Evolutionary conservation across 116 monocot species (phyloP).

Genomic region (Dioscorea cayenensis): DNA sequence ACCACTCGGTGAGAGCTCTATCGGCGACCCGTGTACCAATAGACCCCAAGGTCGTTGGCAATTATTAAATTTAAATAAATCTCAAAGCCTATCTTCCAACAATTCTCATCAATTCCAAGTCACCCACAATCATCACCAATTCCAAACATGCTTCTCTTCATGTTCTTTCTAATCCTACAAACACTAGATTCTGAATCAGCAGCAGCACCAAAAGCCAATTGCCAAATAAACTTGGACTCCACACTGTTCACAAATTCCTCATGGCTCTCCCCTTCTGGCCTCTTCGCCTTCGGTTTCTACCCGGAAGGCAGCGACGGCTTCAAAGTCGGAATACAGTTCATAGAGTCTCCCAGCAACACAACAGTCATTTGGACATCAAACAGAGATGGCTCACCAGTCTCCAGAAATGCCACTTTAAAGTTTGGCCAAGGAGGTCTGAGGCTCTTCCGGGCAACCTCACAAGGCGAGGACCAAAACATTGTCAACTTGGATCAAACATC

Average conservation of each 20-base stretch:
- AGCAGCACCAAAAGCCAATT: not conserved
- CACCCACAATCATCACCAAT: too few species aligned
- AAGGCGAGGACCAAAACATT: conserved; percentile 5
- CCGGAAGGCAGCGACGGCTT: not conserved
- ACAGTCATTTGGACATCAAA: conserved; percentile 29
- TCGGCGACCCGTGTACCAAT: too few species aligned
- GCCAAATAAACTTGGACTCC: conserved; percentile 8
- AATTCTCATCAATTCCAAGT: too few species aligned
- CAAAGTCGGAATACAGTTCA: conserved; percentile 23
- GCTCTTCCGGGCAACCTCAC: conserved; percentile 6
- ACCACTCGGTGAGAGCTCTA: too few species aligned
- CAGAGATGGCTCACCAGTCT: conserved; percentile 6
- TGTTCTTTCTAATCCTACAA: too few species aligned
- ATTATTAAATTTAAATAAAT: too few species aligned
- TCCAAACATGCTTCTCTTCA: too few species aligned
- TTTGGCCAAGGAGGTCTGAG: conserved; percentile 4
- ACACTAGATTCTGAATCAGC: not conserved
- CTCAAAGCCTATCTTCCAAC: too few species aligned
- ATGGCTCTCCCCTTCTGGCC: conserved; percentile 30
- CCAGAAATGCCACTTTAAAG: not conserved
- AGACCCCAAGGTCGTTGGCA: too few species aligned
- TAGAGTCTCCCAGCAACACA: not conserved
- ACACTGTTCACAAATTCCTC: not conserved
- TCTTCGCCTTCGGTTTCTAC: conserved; percentile 35
- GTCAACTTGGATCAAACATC: not conserved